These are phyloP conservation scores for Sinapis alba DNA, from an alignment of 441 rosid genomes.

Conservation along the genomic window DNA sequence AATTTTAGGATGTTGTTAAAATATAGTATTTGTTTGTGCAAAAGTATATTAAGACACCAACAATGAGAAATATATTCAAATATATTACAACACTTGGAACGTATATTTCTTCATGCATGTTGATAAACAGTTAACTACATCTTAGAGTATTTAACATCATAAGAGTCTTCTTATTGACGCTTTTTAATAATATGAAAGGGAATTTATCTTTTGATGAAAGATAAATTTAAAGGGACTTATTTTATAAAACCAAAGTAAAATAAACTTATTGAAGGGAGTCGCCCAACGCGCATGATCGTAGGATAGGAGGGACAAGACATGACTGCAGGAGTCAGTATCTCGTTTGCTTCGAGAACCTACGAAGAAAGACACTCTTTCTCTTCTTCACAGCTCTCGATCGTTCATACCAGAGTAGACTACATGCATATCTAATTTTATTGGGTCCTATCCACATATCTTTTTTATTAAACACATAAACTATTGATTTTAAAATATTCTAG, in stretches of 20 bases:
- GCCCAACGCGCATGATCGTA: conserved; percentile 11
- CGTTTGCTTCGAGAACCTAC: conserved; percentile 35
- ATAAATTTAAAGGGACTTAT: too few species aligned
- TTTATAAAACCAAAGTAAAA: too few species aligned
- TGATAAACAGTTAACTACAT: background rate
- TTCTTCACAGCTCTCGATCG: conserved; percentile 15
- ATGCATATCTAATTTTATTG: background rate
- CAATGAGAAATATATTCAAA: too few species aligned
- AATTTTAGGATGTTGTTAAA: background rate
- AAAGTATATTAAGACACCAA: background rate
- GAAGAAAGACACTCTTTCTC: conserved; percentile 18
- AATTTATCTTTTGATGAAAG: background rate
- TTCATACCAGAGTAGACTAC: background rate
- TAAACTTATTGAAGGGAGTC: background rate
- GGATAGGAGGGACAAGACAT: conserved; percentile 32
- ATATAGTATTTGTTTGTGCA: background rate
- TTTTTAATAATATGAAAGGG: background rate
- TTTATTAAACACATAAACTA: background rate
- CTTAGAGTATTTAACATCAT: background rate
- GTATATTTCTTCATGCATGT: background rate
- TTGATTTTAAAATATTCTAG: background rate
- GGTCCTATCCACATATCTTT: conserved; percentile 18
- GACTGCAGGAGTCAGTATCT: conserved; percentile 36
- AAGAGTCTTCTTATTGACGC: background rate
- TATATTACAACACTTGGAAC: background rate